Base-by-base conservation (phyloP, 2,329 filamentous ascomycete genomes). In the Phaeosphaeria sp. region DNA sequence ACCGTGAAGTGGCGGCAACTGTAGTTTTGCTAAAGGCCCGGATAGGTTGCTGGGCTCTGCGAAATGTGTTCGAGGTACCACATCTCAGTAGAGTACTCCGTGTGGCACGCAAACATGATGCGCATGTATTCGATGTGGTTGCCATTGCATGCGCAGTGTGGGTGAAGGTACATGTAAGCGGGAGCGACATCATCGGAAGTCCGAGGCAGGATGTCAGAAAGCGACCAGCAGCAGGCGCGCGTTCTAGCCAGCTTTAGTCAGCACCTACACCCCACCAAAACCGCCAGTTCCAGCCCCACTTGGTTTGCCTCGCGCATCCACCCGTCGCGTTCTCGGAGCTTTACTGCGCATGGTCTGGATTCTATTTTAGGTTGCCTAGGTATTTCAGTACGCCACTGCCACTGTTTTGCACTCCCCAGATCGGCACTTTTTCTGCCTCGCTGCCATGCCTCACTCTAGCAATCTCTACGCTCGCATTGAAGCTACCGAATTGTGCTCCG, bases 21-120 rank as follows among this genome's bases (percentile, higher is more conserved):
- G 55, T 27, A 33, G 64, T 46, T 41, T 52, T 67, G 55, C 51
- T 68, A 59, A 68, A 74, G 27, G 68, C 48, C 59, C 68, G 58
- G 20, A 59, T 44, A 2, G 63, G 25, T 6, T 46, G 52, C 17
- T 41, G 51, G 39, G 54, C 44, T 25, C 52, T 47, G 33, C 46
- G 56, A 22, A 63, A 27, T 30, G 60, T 21, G 15, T 52, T 50
- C 30, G 27, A 22, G 10, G 27, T 43, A 11, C 25, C 27, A 47
- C 27, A 30, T 33, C 25, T 44, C 13, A 44, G 21, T n/a, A 54
- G 15, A n/a, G 47, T 42, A 25, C 56, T 54, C 25, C 61, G 68
- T 13, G 59, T 58, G 47, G 64, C 54, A 17, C 73, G 69, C 46
- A 76, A 56, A 60, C 74, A 78, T 15, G 69, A 71, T 1, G 62